These are phyloP conservation scores for Ceratocystis papillata DNA, from an alignment of 2,329 filamentous ascomycete species.

Conservation along the genomic window DNA sequence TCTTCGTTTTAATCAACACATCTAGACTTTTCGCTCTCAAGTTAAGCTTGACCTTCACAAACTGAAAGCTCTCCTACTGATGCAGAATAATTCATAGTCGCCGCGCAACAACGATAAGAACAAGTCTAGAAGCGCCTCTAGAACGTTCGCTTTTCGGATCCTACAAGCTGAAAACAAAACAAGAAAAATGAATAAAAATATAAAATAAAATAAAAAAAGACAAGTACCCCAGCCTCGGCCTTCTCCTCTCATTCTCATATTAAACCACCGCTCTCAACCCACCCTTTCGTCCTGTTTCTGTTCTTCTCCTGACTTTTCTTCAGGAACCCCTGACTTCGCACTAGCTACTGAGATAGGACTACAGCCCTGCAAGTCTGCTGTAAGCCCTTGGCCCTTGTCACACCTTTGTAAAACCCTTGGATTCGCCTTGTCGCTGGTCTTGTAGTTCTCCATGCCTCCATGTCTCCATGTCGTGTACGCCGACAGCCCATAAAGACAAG, in stretches of 20 bases:
- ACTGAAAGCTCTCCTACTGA: neutral
- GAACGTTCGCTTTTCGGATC: neutral
- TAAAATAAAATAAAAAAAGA: neutral
- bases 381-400: neutral
- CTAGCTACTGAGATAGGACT: neutral
- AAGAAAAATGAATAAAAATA: neutral
- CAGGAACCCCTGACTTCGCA: neutral
- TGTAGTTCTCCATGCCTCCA: neutral
- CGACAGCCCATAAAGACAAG: neutral
- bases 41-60: too few relatives aligned
- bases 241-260: neutral
- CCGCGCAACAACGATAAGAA: conserved; percentile 13
- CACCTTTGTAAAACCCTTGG: neutral
- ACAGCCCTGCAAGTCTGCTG: neutral
- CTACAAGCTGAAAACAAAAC: neutral
- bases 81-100: conserved; percentile 8
- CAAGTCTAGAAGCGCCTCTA: conserved; percentile 3
- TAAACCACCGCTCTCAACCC: neutral
- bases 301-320: conserved; percentile 1
- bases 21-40: too few relatives aligned
- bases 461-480: conserved; percentile 1
- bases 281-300: neutral
- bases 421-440: neutral
- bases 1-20: too few relatives aligned
- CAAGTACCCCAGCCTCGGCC: neutral